Evolutionary conservation across 2,329 filamentous ascomycete species (phyloP), one percentile per base, ranked within the genome.

Genomic region (Dactylellina sp.): DNA sequence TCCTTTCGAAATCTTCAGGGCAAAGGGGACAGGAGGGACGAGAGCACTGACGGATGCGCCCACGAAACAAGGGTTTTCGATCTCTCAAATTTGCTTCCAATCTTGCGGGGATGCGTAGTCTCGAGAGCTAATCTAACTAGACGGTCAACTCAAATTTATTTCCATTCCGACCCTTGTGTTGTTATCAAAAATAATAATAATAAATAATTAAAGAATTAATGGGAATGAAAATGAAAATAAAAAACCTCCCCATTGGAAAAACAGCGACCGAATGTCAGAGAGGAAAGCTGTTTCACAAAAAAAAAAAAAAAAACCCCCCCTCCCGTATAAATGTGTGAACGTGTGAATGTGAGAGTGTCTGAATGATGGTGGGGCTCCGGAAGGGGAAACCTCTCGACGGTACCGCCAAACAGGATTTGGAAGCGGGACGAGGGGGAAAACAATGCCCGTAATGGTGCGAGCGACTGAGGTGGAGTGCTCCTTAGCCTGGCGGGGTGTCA

Each of bases 391-490:
- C 61, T 50, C 59, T 74, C 70, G 60, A 74, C 70, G 61, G 61
- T 66, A 56, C 70, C 70, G 70, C 70, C 70, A 74, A 62, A 74
- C 70, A 66, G 70, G 70, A 66, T 74, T 74, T 72, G 68, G 68
- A 72, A 72, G 68, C 68, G 68, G 68, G 68, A 72, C 68, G 68
- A 72, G 52, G 50, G 59, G 66, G 25, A 44, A 55, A 16, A 61
- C 52, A 42, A 32, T 32, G 47, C 68, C 68, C 61, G 60, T 72
- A 49, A 65, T 65, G 52, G 44, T 62, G 39, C 40, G 49, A 20
- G 59, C 32, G 44, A 42, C 37, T 25, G 22, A 24, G 22, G 61
- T 59, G 44, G 52, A 72, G 59, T 42, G 56, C 46, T 39, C 40
- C 28, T 32, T 32, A 9, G 28, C 5, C 28, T 9, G 28, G 50